These are phyloP conservation scores for Podaxis sp. DNA, from an alignment of 768 basidiomycete genomes.

Conservation along the genomic window DNA sequence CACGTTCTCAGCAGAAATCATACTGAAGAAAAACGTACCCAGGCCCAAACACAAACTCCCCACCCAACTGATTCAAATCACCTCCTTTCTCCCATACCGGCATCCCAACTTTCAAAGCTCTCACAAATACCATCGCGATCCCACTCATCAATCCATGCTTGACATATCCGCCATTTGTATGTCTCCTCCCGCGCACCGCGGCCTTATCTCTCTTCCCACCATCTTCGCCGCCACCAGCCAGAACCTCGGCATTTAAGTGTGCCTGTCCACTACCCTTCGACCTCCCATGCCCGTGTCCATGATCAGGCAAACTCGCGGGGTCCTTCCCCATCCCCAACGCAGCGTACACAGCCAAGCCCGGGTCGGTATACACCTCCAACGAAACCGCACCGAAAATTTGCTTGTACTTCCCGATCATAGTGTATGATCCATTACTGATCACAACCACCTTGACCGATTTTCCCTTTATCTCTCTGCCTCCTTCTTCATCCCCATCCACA, in stretches of 20 bases:
- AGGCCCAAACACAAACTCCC: constrained; percentile 70
- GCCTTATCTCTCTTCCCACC: neutral
- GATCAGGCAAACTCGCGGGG: constrained; percentile 1
- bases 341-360: constrained; percentile 62
- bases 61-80: constrained; percentile 77
- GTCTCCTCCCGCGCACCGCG: neutral
- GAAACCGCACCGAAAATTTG: constrained; percentile 60
- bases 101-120: constrained; percentile 73
- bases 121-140: constrained; percentile 70
- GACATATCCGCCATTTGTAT: constrained; percentile 47
- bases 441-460: constrained; percentile 59
- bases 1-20: neutral
- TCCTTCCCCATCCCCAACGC: constrained; percentile 57
- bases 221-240: neutral
- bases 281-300: constrained; percentile 6
- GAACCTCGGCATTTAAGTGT: constrained; percentile 5
- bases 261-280: constrained; percentile 12
- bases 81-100: constrained; percentile 82
- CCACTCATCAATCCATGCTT: constrained; percentile 65
- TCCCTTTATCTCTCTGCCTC: constrained; percentile 9
- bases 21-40: constrained; percentile 29
- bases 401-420: constrained; percentile 75
- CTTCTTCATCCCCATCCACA: constrained; percentile 6
- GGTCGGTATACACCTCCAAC: constrained; percentile 80
- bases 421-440: constrained; percentile 76